Conservation (phyloP, 805 yeast genomes). For the Saturnispora sekii region DNA sequence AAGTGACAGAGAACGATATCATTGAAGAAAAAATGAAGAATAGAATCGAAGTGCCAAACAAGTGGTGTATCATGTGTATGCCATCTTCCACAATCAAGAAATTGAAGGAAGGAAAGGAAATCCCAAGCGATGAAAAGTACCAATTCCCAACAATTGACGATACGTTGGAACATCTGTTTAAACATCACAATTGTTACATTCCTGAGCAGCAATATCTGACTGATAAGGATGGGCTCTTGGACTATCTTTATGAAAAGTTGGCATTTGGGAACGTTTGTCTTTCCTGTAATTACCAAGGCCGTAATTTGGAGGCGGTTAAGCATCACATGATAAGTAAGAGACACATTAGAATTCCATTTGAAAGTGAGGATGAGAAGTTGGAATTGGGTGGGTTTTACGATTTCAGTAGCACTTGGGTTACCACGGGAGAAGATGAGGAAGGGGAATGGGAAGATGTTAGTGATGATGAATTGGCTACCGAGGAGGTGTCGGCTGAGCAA, state of each 20-base stretch:
- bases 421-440: slow-evolving; percentile 25
- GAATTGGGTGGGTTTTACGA: slow-evolving; percentile 79
- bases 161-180: slow-evolving; percentile 63
- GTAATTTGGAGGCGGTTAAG: slow-evolving; percentile 72
- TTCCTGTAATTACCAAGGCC: slow-evolving; percentile 78
- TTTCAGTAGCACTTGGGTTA: slow-evolving; percentile 55
- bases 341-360: slow-evolving; percentile 87
- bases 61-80: slow-evolving; percentile 42
- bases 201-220: slow-evolving; percentile 70
- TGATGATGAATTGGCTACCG: slow-evolving; percentile 28
- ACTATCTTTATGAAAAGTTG: slow-evolving; percentile 68
- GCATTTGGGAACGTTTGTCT: slow-evolving; percentile 79
- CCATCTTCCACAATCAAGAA: slow-evolving; percentile 4
- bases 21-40: slow-evolving; percentile 37
- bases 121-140: slow-evolving; percentile 10
- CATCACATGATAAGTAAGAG: slow-evolving; percentile 81
- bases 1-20: slow-evolving; percentile 31
- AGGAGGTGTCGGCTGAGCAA: slow-evolving; percentile 25
- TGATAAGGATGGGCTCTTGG: slow-evolving; percentile 64
- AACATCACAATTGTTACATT: slow-evolving; percentile 71
- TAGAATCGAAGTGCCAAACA: slow-evolving; percentile 37
- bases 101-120: slow-evolving; percentile 1
- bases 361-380: slow-evolving; percentile 63
- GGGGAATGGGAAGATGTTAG: slow-evolving; percentile 25
- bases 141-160: slow-evolving; percentile 32